A percentile compares a stretch with the other conserved stretches of the same genome.
Evolutionary conservation across 257 asterid genomes (phyloP).

Genomic region (Echium plantagineum): DNA sequence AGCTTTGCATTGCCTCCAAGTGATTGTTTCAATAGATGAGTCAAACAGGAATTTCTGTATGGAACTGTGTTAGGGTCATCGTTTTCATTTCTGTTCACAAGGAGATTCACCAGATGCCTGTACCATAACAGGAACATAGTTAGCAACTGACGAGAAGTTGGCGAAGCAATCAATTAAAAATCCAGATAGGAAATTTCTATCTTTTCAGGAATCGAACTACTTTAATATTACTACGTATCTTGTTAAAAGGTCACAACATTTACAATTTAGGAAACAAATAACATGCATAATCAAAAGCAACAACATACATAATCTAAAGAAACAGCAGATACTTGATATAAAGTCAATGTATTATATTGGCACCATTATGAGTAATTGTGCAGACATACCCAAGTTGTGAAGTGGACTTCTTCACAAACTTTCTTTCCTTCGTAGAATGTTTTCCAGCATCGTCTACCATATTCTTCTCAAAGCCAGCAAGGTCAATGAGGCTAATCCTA

Average conservation of each 20-base stretch:
- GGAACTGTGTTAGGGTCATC: conserved; percentile 36
- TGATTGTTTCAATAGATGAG: conserved; percentile 70
- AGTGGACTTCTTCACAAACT: conserved; percentile 76
- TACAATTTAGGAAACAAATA: no score
- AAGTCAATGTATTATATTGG: background rate
- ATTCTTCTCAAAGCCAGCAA: conserved; percentile 82
- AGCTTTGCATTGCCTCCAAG: conserved; percentile 87
- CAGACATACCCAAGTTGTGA: conserved; percentile 81
- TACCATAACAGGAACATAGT: conserved; percentile 20
- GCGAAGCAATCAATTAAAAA: no score
- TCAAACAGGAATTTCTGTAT: conserved; percentile 47
- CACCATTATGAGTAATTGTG: background rate
- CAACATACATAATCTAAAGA: no score
- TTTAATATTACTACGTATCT: no score
- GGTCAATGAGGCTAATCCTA: conserved; percentile 79
- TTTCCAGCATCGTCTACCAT: conserved; percentile 52
- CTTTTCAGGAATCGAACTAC: background rate
- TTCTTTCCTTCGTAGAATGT: conserved; percentile 67
- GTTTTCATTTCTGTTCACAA: conserved; percentile 34
- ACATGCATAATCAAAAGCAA: no score
- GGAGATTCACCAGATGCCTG: conserved; percentile 65
- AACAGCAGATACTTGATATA: background rate
- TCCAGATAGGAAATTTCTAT: no score
- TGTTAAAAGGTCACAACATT: no score
- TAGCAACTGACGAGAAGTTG: conserved; percentile 1